Evolutionary conservation across 176 grass and related monocot genomes (phyloP).

Genomic region (Cymbopogon citratus): DNA sequence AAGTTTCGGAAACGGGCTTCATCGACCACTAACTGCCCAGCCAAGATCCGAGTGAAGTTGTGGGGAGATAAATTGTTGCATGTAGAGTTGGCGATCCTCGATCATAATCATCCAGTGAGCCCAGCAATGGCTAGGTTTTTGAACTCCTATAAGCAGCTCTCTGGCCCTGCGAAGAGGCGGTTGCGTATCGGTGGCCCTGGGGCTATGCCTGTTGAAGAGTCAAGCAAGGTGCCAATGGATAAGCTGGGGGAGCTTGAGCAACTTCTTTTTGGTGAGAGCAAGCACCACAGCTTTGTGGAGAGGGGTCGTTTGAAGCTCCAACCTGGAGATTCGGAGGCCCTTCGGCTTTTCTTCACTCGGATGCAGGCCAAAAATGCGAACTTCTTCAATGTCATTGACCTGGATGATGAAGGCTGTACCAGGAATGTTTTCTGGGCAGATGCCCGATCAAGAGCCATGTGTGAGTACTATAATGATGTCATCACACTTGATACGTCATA

Average conservation of each 20-base stretch:
- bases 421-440: conserved; percentile 91
- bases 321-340: conserved; percentile 76
- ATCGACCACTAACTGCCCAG: conserved; percentile 84
- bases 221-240: conserved; percentile 64
- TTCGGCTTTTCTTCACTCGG: conserved; percentile 82
- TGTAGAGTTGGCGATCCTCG: conserved; percentile 74
- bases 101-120: conserved; percentile 94
- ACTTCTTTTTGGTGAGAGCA: conserved; percentile 80
- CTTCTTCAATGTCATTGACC: conserved; percentile 83
- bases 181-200: conserved; percentile 50
- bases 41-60: conserved; percentile 83
- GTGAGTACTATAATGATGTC: conserved; percentile 81
- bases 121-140: conserved; percentile 93
- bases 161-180: conserved; percentile 56
- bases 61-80: conserved; percentile 93
- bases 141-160: conserved; percentile 74
- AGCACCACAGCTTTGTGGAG: conserved; percentile 59
- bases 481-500: conserved; percentile 68
- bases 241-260: conserved; percentile 64
- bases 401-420: conserved; percentile 70
- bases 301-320: conserved; percentile 71
- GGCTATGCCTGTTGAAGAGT: conserved; percentile 54
- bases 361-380: conserved; percentile 95
- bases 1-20: conserved; percentile 79
- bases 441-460: conserved; percentile 72